Conservation (phyloP, 371 early-diverging fungal genomes). For the Caulochytrium protostelioides region DNA sequence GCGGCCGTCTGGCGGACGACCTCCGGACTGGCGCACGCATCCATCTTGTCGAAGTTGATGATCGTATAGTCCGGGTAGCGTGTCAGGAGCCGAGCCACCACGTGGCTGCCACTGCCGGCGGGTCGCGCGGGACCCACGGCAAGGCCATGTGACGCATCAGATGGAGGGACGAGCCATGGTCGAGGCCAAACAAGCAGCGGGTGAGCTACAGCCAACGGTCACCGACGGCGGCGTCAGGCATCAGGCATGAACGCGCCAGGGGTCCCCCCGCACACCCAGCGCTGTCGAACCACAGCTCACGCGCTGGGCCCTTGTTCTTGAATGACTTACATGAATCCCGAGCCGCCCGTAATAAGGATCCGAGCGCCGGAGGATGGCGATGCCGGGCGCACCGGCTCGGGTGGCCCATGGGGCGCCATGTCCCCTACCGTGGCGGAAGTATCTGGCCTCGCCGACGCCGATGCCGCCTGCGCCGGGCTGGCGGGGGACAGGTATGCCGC, state of each 20-base stretch:
- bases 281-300: background rate
- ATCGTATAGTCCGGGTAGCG: slow-evolving; percentile 49
- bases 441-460: too few species aligned
- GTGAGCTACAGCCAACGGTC: background rate
- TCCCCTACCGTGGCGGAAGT: too few species aligned
- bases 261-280: slow-evolving; percentile 2
- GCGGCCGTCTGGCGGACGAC: too few species aligned
- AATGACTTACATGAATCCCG: slow-evolving; percentile 58
- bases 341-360: slow-evolving; percentile 69
- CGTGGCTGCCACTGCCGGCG: slow-evolving; percentile 16
- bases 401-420: too few species aligned
- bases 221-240: background rate
- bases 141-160: background rate
- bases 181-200: background rate
- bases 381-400: too few species aligned
- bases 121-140: slow-evolving; percentile 23
- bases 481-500: too few species aligned
- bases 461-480: too few species aligned
- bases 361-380: too few species aligned
- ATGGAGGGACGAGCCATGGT: background rate
- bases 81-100: slow-evolving; percentile 37
- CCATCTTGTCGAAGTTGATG: slow-evolving; percentile 53
- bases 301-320: background rate
- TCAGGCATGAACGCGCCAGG: background rate
- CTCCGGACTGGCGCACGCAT: slow-evolving; percentile 52